Evolutionary conservation across 2,329 filamentous ascomycete genomes (phyloP).

Genomic region (Proliferodiscus dingleyae): DNA sequence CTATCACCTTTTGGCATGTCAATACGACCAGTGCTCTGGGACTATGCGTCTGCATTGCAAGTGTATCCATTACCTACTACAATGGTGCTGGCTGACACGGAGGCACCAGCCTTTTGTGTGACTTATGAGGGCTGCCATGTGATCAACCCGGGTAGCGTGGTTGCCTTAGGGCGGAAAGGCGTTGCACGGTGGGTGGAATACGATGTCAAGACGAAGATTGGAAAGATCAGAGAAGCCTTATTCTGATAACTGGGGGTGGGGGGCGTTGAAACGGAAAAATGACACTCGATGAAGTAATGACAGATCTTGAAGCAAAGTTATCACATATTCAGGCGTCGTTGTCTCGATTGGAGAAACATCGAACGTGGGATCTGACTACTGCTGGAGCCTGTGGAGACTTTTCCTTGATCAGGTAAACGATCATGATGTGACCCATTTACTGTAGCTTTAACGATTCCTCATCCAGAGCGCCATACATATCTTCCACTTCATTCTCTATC

Average conservation of each 20-base stretch:
- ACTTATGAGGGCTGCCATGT: conserved; percentile 96
- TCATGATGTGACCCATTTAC: no score
- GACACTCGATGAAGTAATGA: not conserved
- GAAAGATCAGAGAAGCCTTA: conserved; percentile 27
- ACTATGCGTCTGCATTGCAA: conserved; percentile 69
- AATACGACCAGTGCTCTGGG: conserved; percentile 82
- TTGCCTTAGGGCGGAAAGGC: conserved; percentile 63
- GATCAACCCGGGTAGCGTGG: conserved; percentile 80
- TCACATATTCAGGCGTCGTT: not conserved
- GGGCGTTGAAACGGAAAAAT: not conserved
- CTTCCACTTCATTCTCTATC: conserved; percentile 57
- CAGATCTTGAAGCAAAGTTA: not conserved
- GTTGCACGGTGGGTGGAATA: conserved; percentile 86
- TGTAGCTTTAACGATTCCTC: conserved; percentile 54
- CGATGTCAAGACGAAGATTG: conserved; percentile 44
- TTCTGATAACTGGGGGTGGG: conserved; percentile 18
- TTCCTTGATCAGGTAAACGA: no score
- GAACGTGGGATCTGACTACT: no score
- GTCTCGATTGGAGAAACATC: no score
- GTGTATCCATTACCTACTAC: conserved; percentile 86
- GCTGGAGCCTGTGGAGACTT: no score
- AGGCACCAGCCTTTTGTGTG: conserved; percentile 75
- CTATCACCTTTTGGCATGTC: conserved; percentile 81
- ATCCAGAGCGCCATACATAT: conserved; percentile 57
- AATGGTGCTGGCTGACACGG: conserved; percentile 76